Conservation (phyloP, 2,329 filamentous ascomycete genomes). For the Beauveria sp. region DNA sequence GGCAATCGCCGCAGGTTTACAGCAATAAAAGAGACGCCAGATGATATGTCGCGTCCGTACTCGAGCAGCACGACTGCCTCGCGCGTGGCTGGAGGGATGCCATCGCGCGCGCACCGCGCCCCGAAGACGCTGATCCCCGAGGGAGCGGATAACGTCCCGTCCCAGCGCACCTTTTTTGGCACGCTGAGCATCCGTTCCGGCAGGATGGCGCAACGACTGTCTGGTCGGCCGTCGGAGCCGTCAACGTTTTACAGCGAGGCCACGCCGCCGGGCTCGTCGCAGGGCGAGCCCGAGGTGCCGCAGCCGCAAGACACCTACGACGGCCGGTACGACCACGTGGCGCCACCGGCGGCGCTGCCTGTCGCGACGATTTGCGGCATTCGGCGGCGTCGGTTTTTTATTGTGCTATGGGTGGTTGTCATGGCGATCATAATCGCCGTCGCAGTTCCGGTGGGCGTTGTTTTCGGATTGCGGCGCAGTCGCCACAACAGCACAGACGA, state of each 20-base stretch:
- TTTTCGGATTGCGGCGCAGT: conserved; percentile 28
- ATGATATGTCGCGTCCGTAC: conserved; percentile 1
- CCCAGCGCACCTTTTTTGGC: background rate
- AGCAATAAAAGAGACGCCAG: background rate
- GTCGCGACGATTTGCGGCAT: conserved; percentile 19
- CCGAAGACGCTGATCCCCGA: background rate
- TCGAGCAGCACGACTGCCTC: conserved; percentile 7
- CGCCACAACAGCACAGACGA: background rate
- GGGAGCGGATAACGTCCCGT: background rate
- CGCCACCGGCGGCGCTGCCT: conserved; percentile 18
- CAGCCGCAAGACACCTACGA: conserved; percentile 14
- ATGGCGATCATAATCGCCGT: conserved; percentile 23
- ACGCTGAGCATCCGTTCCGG: background rate
- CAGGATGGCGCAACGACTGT: conserved; percentile 10
- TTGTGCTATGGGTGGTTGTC: conserved; percentile 21
- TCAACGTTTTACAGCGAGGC: conserved; percentile 34
- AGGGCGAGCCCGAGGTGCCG: conserved; percentile 15
- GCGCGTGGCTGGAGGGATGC: background rate
- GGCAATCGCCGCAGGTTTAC: too few relatives aligned
- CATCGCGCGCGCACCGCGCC: background rate
- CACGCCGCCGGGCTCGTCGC: conserved; percentile 23
- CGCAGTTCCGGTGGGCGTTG: conserved; percentile 34
- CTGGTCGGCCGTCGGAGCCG: background rate
- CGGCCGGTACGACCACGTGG: conserved; percentile 19
- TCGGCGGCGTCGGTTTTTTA: conserved; percentile 28